A percentile compares a stretch with the other conserved stretches of the same genome.
Evolutionary conservation across 2,329 filamentous ascomycete genomes (phyloP).

Genomic region (Cytospora mali): DNA sequence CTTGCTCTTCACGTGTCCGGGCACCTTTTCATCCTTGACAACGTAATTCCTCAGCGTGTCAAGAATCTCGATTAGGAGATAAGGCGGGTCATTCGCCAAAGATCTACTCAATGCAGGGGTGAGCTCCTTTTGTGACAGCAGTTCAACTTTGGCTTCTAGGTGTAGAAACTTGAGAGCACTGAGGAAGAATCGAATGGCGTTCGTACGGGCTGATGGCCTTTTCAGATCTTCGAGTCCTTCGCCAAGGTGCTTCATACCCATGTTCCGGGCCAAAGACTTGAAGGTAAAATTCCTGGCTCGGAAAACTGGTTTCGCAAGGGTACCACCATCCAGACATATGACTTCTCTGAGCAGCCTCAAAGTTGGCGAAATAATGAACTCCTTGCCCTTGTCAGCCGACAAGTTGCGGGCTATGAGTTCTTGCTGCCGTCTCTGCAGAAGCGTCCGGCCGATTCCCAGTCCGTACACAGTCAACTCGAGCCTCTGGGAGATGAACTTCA

Average conservation of each 20-base stretch:
- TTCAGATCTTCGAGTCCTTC: constrained; percentile 64
- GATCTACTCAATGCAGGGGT: constrained; percentile 73
- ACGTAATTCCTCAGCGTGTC: constrained; percentile 70
- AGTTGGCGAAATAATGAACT: constrained; percentile 85
- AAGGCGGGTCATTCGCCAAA: constrained; percentile 75
- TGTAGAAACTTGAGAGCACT: constrained; percentile 78
- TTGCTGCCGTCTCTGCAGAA: constrained; percentile 79
- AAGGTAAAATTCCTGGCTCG: constrained; percentile 77
- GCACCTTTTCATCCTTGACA: constrained; percentile 72
- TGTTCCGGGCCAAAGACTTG: constrained; percentile 76
- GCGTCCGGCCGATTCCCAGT: constrained; percentile 74
- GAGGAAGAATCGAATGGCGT: constrained; percentile 79
- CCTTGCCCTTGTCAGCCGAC: constrained; percentile 78
- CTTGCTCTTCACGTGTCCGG: constrained; percentile 72
- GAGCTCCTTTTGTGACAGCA: constrained; percentile 76
- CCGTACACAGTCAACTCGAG: constrained; percentile 77
- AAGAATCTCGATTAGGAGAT: constrained; percentile 75
- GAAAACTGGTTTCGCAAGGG: constrained; percentile 76
- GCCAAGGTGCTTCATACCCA: constrained; percentile 67
- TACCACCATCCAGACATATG: constrained; percentile 83
- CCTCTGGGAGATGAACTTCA: constrained; percentile 75
- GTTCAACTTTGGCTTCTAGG: constrained; percentile 75
- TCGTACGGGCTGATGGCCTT: constrained; percentile 79
- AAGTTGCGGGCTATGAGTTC: constrained; percentile 80
- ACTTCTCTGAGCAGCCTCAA: constrained; percentile 84